Base-by-base conservation (phyloP, 257 asterid species). In the Rubia yunnanensis region DNA sequence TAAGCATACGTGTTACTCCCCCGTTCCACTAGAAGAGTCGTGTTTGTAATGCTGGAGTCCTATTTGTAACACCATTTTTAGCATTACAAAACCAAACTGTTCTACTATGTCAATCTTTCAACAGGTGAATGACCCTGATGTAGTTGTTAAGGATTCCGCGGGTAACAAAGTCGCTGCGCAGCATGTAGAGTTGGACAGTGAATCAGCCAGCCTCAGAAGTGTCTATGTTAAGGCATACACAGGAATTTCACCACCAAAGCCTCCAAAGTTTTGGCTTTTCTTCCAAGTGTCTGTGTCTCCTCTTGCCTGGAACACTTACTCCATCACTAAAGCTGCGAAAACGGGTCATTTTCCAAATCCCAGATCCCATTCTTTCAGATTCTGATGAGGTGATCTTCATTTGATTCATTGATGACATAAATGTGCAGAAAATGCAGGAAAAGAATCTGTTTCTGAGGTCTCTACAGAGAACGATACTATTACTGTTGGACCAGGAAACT, bases 281-380 rank as follows among this genome's bases (percentile, higher is more conserved):
- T 85, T 90, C 75, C 75, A 72, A 53, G 96, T 77, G 63, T 77
- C 89, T 17, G 85, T 84, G 72, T 85, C 87, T 24, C 89, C 96
- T 63, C 84, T 90, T 58, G 95, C 92, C 36, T 86, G 88, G 86
- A 88, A 75, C 69, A 86, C 96, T 15, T 88, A 84, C 74, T 81
- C 80, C 76, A 74, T 91, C 72, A 80, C 94, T 46, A 76, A 78
- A 77, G 64, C 72, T 59, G 79, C 90, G 31, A 74, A 72, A 35
- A 73, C 69, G 52, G 88, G 96, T 85, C 73, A 23, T 32, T 46
- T 26, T 60, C 24, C n/a, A 41, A 36, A 35, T 32, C n/a, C 28
- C 2, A 5, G 5, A 14, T 38, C 44, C 13, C 14, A 15, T 11
- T 41, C 14, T 41, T 2, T 0, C n/a, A 13, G 50, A 4, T 44